phyloP scores from a whole-genome alignment of 2,329 filamentous ascomycete genomes.

The Apiospora phragmitis region DNA sequence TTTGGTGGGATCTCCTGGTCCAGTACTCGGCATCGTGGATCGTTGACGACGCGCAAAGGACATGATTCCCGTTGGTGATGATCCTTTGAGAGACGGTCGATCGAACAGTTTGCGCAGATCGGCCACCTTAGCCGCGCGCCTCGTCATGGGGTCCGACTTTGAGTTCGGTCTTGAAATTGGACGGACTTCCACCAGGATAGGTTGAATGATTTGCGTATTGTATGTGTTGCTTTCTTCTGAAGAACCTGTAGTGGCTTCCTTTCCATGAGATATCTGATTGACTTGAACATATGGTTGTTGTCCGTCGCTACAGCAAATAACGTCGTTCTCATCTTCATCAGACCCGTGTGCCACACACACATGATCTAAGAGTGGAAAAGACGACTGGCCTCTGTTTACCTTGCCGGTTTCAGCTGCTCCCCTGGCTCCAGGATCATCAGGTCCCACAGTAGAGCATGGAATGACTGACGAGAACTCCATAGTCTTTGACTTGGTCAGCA shows the following conservation, averaged over 20 bases:
- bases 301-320: not conserved
- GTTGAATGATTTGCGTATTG: not conserved
- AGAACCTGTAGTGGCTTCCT: not conserved
- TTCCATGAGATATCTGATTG: not conserved
- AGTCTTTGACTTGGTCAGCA: not conserved
- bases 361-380: not conserved
- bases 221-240: not conserved
- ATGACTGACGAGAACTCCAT: not conserved
- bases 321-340: not conserved
- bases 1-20: not conserved
- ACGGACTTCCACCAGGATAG: not conserved
- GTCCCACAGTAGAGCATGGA: constrained; percentile 12
- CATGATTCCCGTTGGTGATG: constrained; percentile 13
- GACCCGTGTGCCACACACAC: not conserved
- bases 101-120: constrained; percentile 33
- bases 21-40: not conserved
- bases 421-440: not conserved
- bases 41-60: constrained; percentile 9
- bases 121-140: constrained; percentile 24
- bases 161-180: not conserved
- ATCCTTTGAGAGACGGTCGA: constrained; percentile 16
- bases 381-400: not conserved
- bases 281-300: not conserved
- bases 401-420: not conserved
- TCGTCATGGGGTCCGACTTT: not conserved